Evolutionary conservation across 768 basidiomycete species (phyloP).

Genomic region (Termitomyces heimii): DNA sequence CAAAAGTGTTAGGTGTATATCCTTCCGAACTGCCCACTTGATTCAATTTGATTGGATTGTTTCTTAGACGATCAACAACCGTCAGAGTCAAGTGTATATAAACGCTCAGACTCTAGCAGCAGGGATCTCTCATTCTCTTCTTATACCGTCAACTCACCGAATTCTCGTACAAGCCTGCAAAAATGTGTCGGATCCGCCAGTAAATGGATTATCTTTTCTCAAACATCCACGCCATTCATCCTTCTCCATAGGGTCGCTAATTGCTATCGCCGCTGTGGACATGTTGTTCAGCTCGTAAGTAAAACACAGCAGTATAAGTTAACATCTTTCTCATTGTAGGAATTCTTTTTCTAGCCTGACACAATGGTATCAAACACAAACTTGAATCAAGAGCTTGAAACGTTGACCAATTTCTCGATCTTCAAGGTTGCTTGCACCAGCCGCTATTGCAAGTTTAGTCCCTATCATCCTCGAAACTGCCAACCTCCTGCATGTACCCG

Average conservation of each 20-base stretch:
- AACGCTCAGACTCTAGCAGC: not conserved
- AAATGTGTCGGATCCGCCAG: slow-evolving; percentile 12
- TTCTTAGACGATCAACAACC: not conserved
- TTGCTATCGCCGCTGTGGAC: slow-evolving; percentile 9
- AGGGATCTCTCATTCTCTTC: not conserved
- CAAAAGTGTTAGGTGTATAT: not conserved
- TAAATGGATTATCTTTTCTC: not conserved
- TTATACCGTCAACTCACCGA: not conserved
- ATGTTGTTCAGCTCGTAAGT: slow-evolving; percentile 7
- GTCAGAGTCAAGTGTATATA: not conserved
- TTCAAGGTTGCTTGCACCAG: slow-evolving; percentile 12
- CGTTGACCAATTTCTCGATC: not conserved
- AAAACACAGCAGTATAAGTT: not conserved
- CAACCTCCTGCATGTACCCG: slow-evolving; percentile 33
- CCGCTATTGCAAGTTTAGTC: slow-evolving; percentile 44
- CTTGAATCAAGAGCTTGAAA: not conserved
- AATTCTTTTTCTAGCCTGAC: not conserved
- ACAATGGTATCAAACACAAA: not conserved
- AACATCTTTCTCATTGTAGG: not conserved
- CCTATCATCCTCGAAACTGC: slow-evolving; percentile 41
- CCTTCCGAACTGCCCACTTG: not conserved
- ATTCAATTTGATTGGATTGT: not conserved
- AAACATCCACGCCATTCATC: not conserved
- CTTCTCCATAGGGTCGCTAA: slow-evolving; percentile 7
- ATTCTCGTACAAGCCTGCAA: not conserved